Percentiles rank a stretch among this genome's conserved stretches.
Conservation (phyloP, 805 yeast species). For the Ogataea trehalophila region DNA sequence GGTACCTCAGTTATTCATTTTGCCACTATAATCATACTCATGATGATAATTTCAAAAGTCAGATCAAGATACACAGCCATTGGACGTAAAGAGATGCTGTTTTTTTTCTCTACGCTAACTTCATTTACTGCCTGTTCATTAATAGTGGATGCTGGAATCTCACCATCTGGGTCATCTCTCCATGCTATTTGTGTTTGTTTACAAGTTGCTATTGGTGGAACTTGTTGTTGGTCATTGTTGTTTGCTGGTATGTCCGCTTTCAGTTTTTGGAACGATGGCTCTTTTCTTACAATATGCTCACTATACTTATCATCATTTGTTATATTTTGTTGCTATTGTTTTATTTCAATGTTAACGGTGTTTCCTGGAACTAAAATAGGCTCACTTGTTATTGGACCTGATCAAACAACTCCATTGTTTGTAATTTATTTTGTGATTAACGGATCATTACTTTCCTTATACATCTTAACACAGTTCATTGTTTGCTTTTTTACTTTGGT, state of each 20-base stretch:
- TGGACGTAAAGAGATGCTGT: slow-evolving; percentile 82
- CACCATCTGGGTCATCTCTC: slow-evolving; percentile 74
- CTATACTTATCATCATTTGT: slow-evolving; percentile 47
- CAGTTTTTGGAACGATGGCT: slow-evolving; percentile 95
- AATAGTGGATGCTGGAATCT: slow-evolving; percentile 87
- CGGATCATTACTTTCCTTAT: slow-evolving; percentile 57
- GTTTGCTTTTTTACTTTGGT: slow-evolving; percentile 63
- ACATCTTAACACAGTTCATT: slow-evolving; percentile 61
- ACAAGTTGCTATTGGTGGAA: slow-evolving; percentile 71
- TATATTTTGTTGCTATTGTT: slow-evolving; percentile 62
- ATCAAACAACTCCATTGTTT: slow-evolving; percentile 64
- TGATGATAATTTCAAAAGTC: slow-evolving; percentile 71
- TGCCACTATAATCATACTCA: slow-evolving; percentile 58
- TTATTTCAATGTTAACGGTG: slow-evolving; percentile 59
- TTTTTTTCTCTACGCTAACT: slow-evolving; percentile 58
- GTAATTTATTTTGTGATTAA: slow-evolving; percentile 67
- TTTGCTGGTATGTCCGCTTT: slow-evolving; percentile 77
- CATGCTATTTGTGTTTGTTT: slow-evolving; percentile 81
- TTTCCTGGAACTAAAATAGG: slow-evolving; percentile 58
- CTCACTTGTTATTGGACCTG: slow-evolving; percentile 35
- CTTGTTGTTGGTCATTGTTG: slow-evolving; percentile 64
- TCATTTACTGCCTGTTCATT: slow-evolving; percentile 59
- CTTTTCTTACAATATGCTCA: slow-evolving; percentile 54
- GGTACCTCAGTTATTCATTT: slow-evolving; percentile 87
- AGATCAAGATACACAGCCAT: slow-evolving; percentile 90